Evolutionary conservation across 345 rosid genomes (phyloP), one percentile per base, ranked within the genome.

Genomic region (Ceriops decandra): DNA sequence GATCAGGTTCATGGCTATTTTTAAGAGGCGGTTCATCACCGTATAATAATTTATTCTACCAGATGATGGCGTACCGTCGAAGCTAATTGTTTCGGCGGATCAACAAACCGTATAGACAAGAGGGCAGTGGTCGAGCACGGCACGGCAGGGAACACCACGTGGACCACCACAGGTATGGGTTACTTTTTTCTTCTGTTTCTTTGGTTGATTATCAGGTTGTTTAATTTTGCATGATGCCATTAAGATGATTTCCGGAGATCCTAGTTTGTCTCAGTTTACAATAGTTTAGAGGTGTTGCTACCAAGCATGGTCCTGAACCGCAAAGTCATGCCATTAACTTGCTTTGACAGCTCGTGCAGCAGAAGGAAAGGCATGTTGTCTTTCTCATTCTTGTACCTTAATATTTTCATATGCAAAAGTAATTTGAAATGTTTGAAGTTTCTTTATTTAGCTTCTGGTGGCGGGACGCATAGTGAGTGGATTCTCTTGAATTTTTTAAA

Each of bases 281-380:
- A 79, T 86, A 90, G 97, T 95, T 95, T 68, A 86, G 95, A 73
- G 93, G 90, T 68, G 97, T 96, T 81, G 86, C 86, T 74, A 71
- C 68, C 5, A 91, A 88, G 99, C 96, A 88, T 81, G 96, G 96
- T 33, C 99, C 96, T 57, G 90, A 84, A 82, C 96, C 93, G 22
- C 81, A 95, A 72, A 95, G 95, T 80, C 99, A 95, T 83, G 97
- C 91, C 32, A 70, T 95, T 64, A 88, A 88, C 86, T 91, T 85
- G 96, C 96, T 57, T 70, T 95, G 67, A 59, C 99, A 52, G 96
- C 96, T 74, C 85, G 96, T 66, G 93, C 97, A 3, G 99, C 88
- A 33, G 99, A 95, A 88, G 93, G 97, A 75, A 95, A 90, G 89
- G 97, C 80, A 76, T 75, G 82, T 61, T 75, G 82, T 61, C 66